Evolutionary conservation across 2,329 filamentous ascomycete genomes (phyloP).

Genomic region (Scedosporium aurantiacum): DNA sequence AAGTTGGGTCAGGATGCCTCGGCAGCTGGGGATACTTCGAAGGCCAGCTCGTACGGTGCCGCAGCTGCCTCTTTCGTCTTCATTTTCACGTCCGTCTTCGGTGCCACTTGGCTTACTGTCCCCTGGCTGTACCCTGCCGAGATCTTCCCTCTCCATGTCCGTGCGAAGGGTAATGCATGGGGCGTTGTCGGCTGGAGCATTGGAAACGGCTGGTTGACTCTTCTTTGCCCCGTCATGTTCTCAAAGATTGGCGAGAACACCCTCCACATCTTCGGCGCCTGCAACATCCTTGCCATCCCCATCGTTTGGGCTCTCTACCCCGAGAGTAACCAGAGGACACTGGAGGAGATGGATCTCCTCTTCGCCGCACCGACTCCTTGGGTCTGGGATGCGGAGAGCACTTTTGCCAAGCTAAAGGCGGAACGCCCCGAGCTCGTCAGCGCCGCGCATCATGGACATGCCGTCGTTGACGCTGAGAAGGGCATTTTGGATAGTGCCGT

Average conservation of each 20-base stretch:
- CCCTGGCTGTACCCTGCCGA: conserved; percentile 55
- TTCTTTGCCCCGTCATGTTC: conserved; percentile 72
- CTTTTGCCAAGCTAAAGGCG: conserved; percentile 49
- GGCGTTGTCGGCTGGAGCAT: conserved; percentile 56
- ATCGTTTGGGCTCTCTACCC: conserved; percentile 47
- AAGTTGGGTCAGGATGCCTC: conserved; percentile 33
- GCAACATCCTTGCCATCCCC: conserved; percentile 31
- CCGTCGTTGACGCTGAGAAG: conserved; percentile 13
- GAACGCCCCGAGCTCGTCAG: conserved; percentile 39
- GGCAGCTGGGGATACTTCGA: conserved; percentile 24
- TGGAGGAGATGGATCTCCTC: conserved; percentile 50
- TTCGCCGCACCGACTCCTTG: conserved; percentile 49
- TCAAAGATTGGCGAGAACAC: conserved; percentile 38
- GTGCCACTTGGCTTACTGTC: conserved; percentile 56
- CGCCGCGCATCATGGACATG: conserved; percentile 8
- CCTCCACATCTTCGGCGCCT: conserved; percentile 46
- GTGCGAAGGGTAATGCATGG: conserved; percentile 49
- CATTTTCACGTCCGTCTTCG: conserved; percentile 52
- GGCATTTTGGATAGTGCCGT: conserved; percentile 2
- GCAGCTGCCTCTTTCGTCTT: conserved; percentile 59
- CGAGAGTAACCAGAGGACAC: conserved; percentile 33
- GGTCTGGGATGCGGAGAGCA: conserved; percentile 60
- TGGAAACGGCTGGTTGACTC: conserved; percentile 65
- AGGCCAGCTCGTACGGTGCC: conserved; percentile 47
- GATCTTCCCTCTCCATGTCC: conserved; percentile 52